phyloP scores from a whole-genome alignment of 2,329 filamentous ascomycete genomes.

The Fusarium sp. region DNA sequence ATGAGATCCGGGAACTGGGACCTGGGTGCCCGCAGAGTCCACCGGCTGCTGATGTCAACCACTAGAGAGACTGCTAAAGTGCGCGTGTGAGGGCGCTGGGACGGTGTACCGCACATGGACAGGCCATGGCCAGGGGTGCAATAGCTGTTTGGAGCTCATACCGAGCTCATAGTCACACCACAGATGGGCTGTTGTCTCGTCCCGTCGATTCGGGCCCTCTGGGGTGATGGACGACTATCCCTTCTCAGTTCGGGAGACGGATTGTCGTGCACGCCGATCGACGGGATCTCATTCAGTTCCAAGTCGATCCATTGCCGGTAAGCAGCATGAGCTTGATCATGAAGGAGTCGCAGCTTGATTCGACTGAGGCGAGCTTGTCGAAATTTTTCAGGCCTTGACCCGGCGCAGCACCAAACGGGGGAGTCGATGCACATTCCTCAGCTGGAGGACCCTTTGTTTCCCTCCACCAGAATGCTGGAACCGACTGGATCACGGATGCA shows the following conservation, averaged over 20 bases:
- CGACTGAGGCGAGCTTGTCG: slow-evolving; percentile 31
- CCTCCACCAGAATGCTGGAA: background rate
- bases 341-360: slow-evolving; percentile 23
- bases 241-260: slow-evolving; percentile 38
- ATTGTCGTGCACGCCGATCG: slow-evolving; percentile 40
- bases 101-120: slow-evolving; percentile 38
- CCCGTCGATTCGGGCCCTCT: slow-evolving; percentile 43
- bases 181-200: slow-evolving; percentile 45
- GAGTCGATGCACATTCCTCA: slow-evolving; percentile 4
- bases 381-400: slow-evolving; percentile 24
- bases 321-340: slow-evolving; percentile 30
- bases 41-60: slow-evolving; percentile 24
- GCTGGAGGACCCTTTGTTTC: slow-evolving; percentile 9
- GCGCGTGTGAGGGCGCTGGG: slow-evolving; percentile 38
- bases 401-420: slow-evolving; percentile 12
- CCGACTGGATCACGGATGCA: slow-evolving; percentile 3
- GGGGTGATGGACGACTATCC: slow-evolving; percentile 37
- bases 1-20: slow-evolving; percentile 28
- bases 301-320: slow-evolving; percentile 36
- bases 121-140: slow-evolving; percentile 39
- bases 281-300: slow-evolving; percentile 41
- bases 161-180: slow-evolving; percentile 46
- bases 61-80: slow-evolving; percentile 28
- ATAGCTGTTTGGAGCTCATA: slow-evolving; percentile 40
- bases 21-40: slow-evolving; percentile 16